Conservation (phyloP, 2,329 filamentous ascomycete genomes). For the Aspergillus sojae region DNA sequence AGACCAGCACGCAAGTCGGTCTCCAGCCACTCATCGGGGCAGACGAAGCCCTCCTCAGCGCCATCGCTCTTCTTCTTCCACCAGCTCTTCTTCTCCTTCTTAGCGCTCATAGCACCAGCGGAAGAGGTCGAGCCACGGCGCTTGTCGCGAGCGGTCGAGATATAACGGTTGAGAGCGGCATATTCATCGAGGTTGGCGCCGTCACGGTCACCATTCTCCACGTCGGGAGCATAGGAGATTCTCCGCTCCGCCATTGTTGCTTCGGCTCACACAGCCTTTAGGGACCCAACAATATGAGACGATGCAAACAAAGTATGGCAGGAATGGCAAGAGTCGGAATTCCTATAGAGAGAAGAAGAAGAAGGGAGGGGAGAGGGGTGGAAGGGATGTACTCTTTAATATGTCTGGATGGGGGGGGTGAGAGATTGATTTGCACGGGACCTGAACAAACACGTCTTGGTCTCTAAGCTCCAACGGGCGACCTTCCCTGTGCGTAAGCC, state of each 20-base stretch:
- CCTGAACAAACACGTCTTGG: conserved; percentile 29
- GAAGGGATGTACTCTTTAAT: conserved; percentile 39
- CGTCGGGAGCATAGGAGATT: conserved; percentile 48
- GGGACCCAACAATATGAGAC: conserved; percentile 41
- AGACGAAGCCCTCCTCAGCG: conserved; percentile 42
- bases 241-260: conserved; percentile 49
- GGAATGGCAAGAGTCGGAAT: conserved; percentile 43
- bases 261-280: conserved; percentile 42
- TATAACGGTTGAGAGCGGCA: conserved; percentile 67
- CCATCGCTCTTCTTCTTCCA: conserved; percentile 42
- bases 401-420: conserved; percentile 29
- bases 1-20: conserved; percentile 70
- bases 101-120: conserved; percentile 45
- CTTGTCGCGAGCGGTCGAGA: conserved; percentile 65
- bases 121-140: conserved; percentile 53
- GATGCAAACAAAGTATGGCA: conserved; percentile 36
- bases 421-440: conserved; percentile 32
- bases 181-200: conserved; percentile 58
- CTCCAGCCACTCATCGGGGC: conserved; percentile 69
- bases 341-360: conserved; percentile 35
- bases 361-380: conserved; percentile 24
- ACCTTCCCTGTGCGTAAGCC: conserved; percentile 31
- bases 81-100: conserved; percentile 56
- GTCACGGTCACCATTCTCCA: conserved; percentile 45
- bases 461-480: conserved; percentile 31